These are phyloP conservation scores for Tetramitus jugosus DNA, from an alignment of 208 protist species.

Conservation along the genomic window DNA sequence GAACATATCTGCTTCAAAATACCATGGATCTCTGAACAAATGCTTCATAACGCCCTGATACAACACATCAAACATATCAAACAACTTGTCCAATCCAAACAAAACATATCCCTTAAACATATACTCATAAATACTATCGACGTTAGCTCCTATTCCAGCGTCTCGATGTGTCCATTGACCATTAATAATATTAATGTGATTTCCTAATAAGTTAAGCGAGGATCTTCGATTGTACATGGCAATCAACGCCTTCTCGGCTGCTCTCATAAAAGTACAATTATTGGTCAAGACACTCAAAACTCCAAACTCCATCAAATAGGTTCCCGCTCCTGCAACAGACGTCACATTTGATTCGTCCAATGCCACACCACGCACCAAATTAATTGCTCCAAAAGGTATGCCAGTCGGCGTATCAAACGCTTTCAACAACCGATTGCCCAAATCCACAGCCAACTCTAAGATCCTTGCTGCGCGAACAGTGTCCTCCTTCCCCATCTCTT, in stretches of 20 bases:
- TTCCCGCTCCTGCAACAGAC: slow-evolving; percentile 49
- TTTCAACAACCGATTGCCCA: slow-evolving; percentile 47
- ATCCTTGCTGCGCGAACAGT: too few species aligned
- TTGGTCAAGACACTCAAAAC: slow-evolving; percentile 44
- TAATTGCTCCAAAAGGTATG: slow-evolving; percentile 69
- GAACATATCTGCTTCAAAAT: slow-evolving; percentile 52
- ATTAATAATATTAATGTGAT: slow-evolving; percentile 44
- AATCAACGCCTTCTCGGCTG: slow-evolving; percentile 37
- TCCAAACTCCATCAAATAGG: slow-evolving; percentile 53
- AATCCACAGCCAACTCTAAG: slow-evolving; percentile 49
- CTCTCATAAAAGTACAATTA: slow-evolving; percentile 40
- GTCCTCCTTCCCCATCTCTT: not conserved
- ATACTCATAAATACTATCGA: slow-evolving; percentile 75
- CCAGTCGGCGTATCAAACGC: slow-evolving; percentile 67
- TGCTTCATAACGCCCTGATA: slow-evolving; percentile 21
- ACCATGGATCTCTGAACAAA: slow-evolving; percentile 37
- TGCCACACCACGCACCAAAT: slow-evolving; percentile 57
- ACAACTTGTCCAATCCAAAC: slow-evolving; percentile 46
- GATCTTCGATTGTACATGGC: slow-evolving; percentile 38
- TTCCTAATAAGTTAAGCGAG: slow-evolving; percentile 41
- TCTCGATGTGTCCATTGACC: slow-evolving; percentile 31
- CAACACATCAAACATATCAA: slow-evolving; percentile 22
- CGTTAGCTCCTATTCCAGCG: slow-evolving; percentile 51
- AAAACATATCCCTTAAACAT: slow-evolving; percentile 61
- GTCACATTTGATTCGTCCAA: slow-evolving; percentile 45